Conservation (phyloP, 306 rosid species). For the Gynostemma pentaphyllum region DNA sequence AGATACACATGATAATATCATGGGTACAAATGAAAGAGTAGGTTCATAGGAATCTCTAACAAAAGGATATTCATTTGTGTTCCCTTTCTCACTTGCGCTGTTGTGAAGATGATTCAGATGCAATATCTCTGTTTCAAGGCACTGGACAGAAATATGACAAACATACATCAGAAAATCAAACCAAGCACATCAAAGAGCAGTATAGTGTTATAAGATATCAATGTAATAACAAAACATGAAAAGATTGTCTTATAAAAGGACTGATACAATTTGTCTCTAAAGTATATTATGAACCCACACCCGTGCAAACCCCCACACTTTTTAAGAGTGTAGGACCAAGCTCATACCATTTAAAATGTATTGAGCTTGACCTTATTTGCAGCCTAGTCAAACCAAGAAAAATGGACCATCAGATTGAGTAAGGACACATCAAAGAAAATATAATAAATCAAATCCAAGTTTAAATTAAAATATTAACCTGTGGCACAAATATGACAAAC, state of each 20-base stretch:
- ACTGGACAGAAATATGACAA: constrained; percentile 25
- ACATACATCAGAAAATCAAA: constrained; percentile 16
- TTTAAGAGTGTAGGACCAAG: neutral
- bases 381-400: neutral
- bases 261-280: neutral
- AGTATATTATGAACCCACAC: neutral
- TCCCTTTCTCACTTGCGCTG: constrained; percentile 85
- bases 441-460: neutral
- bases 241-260: neutral
- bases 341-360: neutral
- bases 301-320: neutral
- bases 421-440: neutral
- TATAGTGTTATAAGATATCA: neutral
- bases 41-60: neutral
- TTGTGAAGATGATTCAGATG: constrained; percentile 62
- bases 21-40: constrained; percentile 10
- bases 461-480: neutral
- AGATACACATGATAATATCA: constrained; percentile 2
- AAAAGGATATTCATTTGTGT: constrained; percentile 87
- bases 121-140: constrained; percentile 55
- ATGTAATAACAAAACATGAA: neutral
- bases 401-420: neutral
- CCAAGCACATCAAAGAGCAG: constrained; percentile 9
- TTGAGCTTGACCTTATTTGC: neutral
- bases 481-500: neutral